Percentiles rank a stretch among this genome's conserved stretches.
These are phyloP conservation scores for Cyclotella choctawhatcheeana DNA, from an alignment of 108 stramenopile genomes.

Conservation along the genomic window DNA sequence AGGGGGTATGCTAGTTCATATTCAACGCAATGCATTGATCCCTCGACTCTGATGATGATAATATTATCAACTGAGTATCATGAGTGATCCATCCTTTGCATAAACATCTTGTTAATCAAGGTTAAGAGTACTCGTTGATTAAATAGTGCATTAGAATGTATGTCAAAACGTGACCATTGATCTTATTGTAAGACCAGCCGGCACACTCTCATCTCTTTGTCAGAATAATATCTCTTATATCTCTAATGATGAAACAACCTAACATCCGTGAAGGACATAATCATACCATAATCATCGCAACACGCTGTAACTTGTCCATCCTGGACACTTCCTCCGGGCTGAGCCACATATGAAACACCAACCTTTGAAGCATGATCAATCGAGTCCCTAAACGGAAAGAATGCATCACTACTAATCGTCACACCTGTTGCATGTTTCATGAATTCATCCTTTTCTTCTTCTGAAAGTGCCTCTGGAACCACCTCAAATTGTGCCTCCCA, in stretches of 20 bases:
- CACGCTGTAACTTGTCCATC: constrained; percentile 92
- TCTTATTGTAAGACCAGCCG: no score
- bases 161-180: no score
- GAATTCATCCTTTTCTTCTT: constrained; percentile 92
- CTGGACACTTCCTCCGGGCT: constrained; percentile 96
- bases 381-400: constrained; percentile 99
- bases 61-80: no score
- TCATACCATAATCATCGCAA: constrained; percentile 96
- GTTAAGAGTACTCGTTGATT: no score
- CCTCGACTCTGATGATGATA: no score
- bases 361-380: constrained; percentile 98
- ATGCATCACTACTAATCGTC: constrained; percentile 94
- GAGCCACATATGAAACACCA: constrained; percentile 94
- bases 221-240: no score
- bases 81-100: no score
- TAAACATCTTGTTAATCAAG: no score
- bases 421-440: constrained; percentile 84
- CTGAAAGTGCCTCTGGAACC: constrained; percentile 89
- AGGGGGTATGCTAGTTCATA: no score
- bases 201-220: no score
- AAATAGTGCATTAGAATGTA: no score
- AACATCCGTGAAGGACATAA: constrained; percentile 95
- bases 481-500: constrained; percentile 91
- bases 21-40: no score
- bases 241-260: constrained; percentile 98